A percentile compares a stretch with the other conserved stretches of the same genome.
These are phyloP conservation scores for Sapria himalayana DNA, from an alignment of 345 rosid genomes.

Conservation along the genomic window DNA sequence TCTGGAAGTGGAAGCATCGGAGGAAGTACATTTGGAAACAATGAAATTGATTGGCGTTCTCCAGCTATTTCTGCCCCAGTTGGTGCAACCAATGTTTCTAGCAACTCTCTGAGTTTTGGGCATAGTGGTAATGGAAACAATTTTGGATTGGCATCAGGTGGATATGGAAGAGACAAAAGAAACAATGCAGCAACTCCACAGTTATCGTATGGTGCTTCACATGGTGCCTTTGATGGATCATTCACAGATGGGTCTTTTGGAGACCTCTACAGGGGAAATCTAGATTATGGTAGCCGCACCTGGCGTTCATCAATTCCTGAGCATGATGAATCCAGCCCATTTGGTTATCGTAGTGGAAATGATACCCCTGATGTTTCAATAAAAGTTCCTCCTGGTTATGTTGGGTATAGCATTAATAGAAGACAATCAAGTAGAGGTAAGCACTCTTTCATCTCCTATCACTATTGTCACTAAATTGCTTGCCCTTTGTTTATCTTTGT, in stretches of 20 bases:
- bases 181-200: slow-evolving; percentile 18
- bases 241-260: slow-evolving; percentile 30
- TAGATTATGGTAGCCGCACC: slow-evolving; percentile 34
- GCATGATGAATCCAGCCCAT: slow-evolving; percentile 29
- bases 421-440: slow-evolving; percentile 64
- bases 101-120: slow-evolving; percentile 22
- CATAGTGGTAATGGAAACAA: slow-evolving; percentile 36
- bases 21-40: slow-evolving; percentile 27
- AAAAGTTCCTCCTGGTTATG: slow-evolving; percentile 43
- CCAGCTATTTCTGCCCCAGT: slow-evolving; percentile 30
- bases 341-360: slow-evolving; percentile 26
- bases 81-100: slow-evolving; percentile 26
- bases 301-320: slow-evolving; percentile 37
- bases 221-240: slow-evolving; percentile 21
- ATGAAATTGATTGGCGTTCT: slow-evolving; percentile 30
- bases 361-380: slow-evolving; percentile 28
- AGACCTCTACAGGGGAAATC: slow-evolving; percentile 27
- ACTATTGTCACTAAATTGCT: slow-evolving; percentile 1
- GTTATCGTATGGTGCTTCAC: slow-evolving; percentile 28
- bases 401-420: slow-evolving; percentile 45
- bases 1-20: slow-evolving; percentile 29
- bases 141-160: slow-evolving; percentile 24
- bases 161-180: slow-evolving; percentile 33
- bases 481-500: slow-evolving; percentile 3
- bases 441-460: neutral